Base-by-base conservation (phyloP, 768 basidiomycete species). In the Mycena leptocephala region DNA sequence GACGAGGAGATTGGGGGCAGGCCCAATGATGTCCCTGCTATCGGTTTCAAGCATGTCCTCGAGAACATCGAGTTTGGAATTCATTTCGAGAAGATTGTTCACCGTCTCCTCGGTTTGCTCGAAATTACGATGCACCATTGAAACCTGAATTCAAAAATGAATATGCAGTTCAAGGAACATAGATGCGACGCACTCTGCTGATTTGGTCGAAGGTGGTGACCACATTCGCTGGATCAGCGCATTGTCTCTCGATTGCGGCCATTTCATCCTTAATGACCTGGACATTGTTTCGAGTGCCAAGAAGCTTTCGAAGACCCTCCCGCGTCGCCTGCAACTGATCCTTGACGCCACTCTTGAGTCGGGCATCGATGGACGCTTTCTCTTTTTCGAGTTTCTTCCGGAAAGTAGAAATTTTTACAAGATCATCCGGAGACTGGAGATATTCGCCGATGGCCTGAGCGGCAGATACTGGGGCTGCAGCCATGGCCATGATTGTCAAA, bases 301-400 rank as follows among this genome's bases (percentile, higher is more conserved):
- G 88, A 1, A 98, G 89, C 80, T 94, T 96, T 81, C 94, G 90
- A 70, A 98, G 89, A 1, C 97, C 97, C 64, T 97, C 95, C 64
- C 96, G 88, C 10, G 97, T 99, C 1, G 96, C 92, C 79, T 96
- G 94, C 24, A 99, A 89, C 83, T 99, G 98, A 74, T 97, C 96
- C 84, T 95, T 96, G 78, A 98, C 97, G 13, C 97, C 96, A 70
- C 91, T 94, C 82, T 97, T 95, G 59, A 99, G 92, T 80, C 97
- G 91, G 5, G 94, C 93, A 81, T 98, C 96, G 75, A 99, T 95
- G 11, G 96, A 96, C 0, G 96, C 93, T 85, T 98, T 98, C 85
- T 99, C 98, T 85, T 99, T 99, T 85, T 97, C 94, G 55, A 99
- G 90, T 81, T 97, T 97, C 88, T 97, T 98, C 76, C 96, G 92